These are phyloP conservation scores for Colletotrichum aenigma DNA, from an alignment of 2,329 filamentous ascomycete species.

Conservation along the genomic window DNA sequence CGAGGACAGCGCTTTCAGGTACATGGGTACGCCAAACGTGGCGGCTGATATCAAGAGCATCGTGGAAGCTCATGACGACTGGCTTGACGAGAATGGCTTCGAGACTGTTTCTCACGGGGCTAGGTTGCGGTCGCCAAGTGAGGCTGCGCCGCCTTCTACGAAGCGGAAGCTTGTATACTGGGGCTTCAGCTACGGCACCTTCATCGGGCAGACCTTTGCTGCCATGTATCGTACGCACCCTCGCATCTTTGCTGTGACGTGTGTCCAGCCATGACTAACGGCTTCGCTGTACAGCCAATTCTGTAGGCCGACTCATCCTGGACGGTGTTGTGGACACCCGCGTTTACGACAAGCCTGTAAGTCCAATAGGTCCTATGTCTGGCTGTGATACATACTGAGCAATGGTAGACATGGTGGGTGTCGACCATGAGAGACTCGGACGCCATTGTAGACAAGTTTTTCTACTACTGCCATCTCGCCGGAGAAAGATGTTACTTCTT, in stretches of 20 bases:
- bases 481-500: conserved; percentile 42
- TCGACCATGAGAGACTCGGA: conserved; percentile 49
- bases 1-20: conserved; percentile 3
- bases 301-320: conserved; percentile 34
- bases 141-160: background rate
- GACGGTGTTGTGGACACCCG: conserved; percentile 32
- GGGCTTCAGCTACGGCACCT: conserved; percentile 42
- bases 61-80: conserved; percentile 12
- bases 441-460: conserved; percentile 48
- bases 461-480: conserved; percentile 49
- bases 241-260: background rate
- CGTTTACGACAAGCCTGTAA: conserved; percentile 37
- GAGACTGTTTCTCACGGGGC: background rate
- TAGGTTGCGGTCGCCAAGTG: background rate
- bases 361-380: background rate
- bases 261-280: background rate
- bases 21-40: conserved; percentile 23
- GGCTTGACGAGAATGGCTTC: conserved; percentile 12
- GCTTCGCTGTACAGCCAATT: background rate
- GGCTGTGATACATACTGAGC: background rate
- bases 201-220: conserved; percentile 39
- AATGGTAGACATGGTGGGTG: conserved; percentile 28
- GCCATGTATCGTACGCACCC: conserved; percentile 36
- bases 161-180: conserved; percentile 34
- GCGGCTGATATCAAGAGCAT: conserved; percentile 25